Evolutionary conservation across 805 yeast species (phyloP).

Genomic region (Scheffersomyces amazonensis): DNA sequence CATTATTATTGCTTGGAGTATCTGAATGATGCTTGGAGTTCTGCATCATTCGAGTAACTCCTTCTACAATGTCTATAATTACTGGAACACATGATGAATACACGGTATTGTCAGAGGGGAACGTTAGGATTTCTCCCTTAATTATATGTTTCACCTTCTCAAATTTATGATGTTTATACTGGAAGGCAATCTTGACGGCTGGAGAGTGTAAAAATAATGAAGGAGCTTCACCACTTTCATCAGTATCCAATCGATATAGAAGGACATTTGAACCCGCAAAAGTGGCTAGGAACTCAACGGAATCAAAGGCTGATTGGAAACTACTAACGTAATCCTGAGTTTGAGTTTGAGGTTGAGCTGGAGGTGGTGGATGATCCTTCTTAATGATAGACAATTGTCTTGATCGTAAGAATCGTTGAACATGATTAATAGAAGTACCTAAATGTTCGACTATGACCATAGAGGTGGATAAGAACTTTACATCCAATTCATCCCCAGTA

Average conservation of each 20-base stretch:
- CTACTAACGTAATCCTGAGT: not conserved
- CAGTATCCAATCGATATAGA: conserved; percentile 41
- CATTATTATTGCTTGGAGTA: no score
- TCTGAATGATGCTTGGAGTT: conserved; percentile 12
- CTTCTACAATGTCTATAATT: conserved; percentile 53
- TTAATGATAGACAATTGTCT: conserved; percentile 10
- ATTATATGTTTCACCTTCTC: conserved; percentile 42
- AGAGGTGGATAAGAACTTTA: conserved; percentile 56
- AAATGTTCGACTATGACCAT: conserved; percentile 53
- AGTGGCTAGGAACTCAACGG: conserved; percentile 49
- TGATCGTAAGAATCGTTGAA: conserved; percentile 33
- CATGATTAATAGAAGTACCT: conserved; percentile 42
- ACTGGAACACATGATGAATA: conserved; percentile 80
- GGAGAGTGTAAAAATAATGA: conserved; percentile 73
- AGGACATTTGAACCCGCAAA: conserved; percentile 71
- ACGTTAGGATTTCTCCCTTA: conserved; percentile 53
- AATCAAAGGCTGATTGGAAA: conserved; percentile 19
- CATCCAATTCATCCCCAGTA: conserved; percentile 69
- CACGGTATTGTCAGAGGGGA: conserved; percentile 69
- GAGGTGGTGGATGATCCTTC: conserved; percentile 4
- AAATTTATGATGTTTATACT: conserved; percentile 43
- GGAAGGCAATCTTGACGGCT: conserved; percentile 56
- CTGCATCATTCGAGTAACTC: conserved; percentile 48
- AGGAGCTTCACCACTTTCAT: conserved; percentile 34
- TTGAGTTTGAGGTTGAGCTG: not conserved